phyloP scores from a whole-genome alignment of 805 yeast species.

The Spathaspora arborariae region DNA sequence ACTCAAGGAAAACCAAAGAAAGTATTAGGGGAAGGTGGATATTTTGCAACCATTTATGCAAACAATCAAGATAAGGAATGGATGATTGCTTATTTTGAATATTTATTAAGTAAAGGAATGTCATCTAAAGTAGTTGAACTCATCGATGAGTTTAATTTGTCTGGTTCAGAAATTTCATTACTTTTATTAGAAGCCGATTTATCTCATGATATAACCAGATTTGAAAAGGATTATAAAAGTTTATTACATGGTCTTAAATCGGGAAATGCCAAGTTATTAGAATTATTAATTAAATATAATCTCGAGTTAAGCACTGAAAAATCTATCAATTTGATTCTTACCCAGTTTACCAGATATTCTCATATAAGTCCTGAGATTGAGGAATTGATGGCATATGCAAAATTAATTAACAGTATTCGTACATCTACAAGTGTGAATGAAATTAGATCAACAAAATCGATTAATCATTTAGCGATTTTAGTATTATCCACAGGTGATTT shows the following conservation, averaged over 20 bases:
- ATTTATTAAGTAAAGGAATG: slow-evolving; percentile 5
- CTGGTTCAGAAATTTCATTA: slow-evolving; percentile 2
- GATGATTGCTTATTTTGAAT: slow-evolving; percentile 15
- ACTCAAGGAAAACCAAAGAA: not conserved
- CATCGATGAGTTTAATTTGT: slow-evolving; percentile 7
- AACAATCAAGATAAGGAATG: slow-evolving; percentile 13
- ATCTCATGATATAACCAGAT: not conserved
- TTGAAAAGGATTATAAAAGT: not conserved
- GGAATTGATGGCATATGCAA: slow-evolving; percentile 16
- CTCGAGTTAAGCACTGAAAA: slow-evolving; percentile 13
- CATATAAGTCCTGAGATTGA: slow-evolving; percentile 12
- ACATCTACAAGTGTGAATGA: not conserved
- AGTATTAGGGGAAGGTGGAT: slow-evolving; percentile 1
- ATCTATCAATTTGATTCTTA: slow-evolving; percentile 12
- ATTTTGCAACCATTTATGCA: slow-evolving; percentile 15
- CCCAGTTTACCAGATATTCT: slow-evolving; percentile 14
- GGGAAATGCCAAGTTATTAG: slow-evolving; percentile 12
- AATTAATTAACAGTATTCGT: slow-evolving; percentile 14
- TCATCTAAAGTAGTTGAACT: slow-evolving; percentile 7
- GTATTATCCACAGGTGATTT: not conserved
- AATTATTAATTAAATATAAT: slow-evolving; percentile 23
- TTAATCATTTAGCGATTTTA: not conserved
- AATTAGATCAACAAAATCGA: not conserved
- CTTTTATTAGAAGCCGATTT: slow-evolving; percentile 4
- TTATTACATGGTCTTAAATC: not conserved